Conservation (phyloP, 1,284 basidiomycete genomes). For the Heterobasidion parviporum region DNA sequence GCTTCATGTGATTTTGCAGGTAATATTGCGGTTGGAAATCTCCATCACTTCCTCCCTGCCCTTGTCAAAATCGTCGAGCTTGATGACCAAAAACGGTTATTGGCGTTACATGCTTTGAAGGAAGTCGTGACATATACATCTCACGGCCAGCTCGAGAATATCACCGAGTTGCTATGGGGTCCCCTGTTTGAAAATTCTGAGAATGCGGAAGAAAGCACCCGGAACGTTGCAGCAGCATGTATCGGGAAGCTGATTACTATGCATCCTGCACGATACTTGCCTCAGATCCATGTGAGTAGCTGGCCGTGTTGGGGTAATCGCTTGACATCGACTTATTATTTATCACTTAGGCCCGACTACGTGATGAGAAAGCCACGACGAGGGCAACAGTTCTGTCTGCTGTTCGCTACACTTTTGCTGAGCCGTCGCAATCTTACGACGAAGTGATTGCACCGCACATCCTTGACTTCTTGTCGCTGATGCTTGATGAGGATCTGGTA, state of each 20-base stretch:
- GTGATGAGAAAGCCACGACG: constrained; percentile 58
- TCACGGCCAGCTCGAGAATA: constrained; percentile 70
- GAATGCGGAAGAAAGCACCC: constrained; percentile 81
- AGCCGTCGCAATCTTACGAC: constrained; percentile 78
- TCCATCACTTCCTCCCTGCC: constrained; percentile 76
- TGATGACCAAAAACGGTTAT: constrained; percentile 70
- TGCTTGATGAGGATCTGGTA: constrained; percentile 82
- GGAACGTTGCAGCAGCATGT: constrained; percentile 95
- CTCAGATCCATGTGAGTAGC: constrained; percentile 74
- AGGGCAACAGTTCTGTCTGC: constrained; percentile 91
- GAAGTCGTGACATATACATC: constrained; percentile 94
- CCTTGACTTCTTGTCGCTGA: constrained; percentile 84
- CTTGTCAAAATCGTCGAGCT: constrained; percentile 79
- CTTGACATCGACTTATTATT: constrained; percentile 1
- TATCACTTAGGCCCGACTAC: constrained; percentile 50
- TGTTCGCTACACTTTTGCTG: constrained; percentile 92
- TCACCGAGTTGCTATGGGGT: constrained; percentile 86
- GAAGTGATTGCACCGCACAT: constrained; percentile 81
- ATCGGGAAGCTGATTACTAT: constrained; percentile 92
- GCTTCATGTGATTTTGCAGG: constrained; percentile 33
- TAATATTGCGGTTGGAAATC: constrained; percentile 90
- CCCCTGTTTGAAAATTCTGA: constrained; percentile 84
- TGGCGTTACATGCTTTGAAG: constrained; percentile 89
- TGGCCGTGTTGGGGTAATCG: neutral
- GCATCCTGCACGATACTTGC: constrained; percentile 83